Conservation (phyloP, 257 asterid genomes). For the Solanum stenotomum region DNA sequence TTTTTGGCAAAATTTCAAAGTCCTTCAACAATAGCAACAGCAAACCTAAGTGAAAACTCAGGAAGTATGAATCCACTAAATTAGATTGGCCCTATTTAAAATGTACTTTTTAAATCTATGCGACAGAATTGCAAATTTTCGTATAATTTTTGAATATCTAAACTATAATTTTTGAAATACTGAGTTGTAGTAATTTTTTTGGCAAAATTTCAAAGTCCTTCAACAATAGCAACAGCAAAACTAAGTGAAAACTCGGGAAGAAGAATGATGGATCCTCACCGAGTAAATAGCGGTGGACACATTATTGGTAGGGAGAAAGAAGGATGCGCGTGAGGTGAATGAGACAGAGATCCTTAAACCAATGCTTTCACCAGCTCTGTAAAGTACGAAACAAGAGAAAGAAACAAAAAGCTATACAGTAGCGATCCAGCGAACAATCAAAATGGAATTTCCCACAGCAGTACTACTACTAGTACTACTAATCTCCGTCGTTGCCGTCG, state of each 20-base stretch:
- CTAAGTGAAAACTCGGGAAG: neutral
- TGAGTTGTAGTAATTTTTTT: neutral
- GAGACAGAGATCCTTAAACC: conserved; percentile 1
- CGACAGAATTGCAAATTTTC: neutral
- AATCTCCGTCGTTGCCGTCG: neutral
- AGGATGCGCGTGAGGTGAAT: neutral
- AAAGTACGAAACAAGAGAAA: conserved; percentile 15
- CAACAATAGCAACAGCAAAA: too few species aligned
- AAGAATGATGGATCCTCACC: neutral
- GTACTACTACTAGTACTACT: neutral
- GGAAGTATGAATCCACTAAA: neutral
- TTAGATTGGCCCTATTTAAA: neutral
- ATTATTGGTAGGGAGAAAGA: neutral
- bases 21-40: neutral
- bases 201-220: neutral
- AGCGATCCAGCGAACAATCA: neutral
- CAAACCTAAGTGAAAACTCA: neutral
- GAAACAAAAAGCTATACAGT: neutral
- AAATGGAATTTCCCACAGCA: neutral
- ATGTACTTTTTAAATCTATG: neutral
- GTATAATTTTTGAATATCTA: neutral
- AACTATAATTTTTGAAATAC: neutral
- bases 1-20: neutral
- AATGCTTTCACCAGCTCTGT: conserved; percentile 15
- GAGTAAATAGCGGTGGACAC: neutral